A percentile compares a stretch with the other conserved stretches of the same genome.
Evolutionary conservation across 345 rosid genomes (phyloP).

Genomic region (Eucalyptus sp.): DNA sequence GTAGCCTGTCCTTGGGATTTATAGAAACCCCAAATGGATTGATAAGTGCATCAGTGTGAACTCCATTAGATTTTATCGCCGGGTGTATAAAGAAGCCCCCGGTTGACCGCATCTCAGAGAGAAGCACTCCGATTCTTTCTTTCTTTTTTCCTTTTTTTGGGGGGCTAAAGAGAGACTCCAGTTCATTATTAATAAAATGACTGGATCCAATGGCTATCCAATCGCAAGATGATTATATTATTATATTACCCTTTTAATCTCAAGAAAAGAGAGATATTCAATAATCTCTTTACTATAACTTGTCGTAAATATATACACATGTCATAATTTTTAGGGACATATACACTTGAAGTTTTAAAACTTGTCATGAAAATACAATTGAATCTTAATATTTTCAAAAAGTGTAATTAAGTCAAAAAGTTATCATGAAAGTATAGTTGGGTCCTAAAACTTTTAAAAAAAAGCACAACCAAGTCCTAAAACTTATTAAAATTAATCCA

Average conservation of each 20-base stretch:
- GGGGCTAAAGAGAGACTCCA: not conserved
- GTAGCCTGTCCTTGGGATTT: not conserved
- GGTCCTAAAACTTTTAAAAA: rapidly evolving
- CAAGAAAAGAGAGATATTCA: not conserved
- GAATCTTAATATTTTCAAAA: too few species aligned
- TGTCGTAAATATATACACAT: not conserved
- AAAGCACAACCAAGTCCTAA: rapidly evolving
- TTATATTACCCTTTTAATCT: not conserved
- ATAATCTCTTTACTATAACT: not conserved
- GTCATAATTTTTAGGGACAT: not conserved
- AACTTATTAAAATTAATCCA: too few species aligned
- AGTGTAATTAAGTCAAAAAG: too few species aligned
- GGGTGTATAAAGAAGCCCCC: not conserved
- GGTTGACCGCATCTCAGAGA: not conserved
- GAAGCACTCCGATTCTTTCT: not conserved
- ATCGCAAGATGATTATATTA: not conserved
- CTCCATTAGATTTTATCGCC: not conserved
- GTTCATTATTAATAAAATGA: not conserved
- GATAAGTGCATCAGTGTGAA: not conserved
- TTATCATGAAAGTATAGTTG: too few species aligned
- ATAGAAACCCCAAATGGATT: not conserved
- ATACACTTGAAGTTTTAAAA: too few species aligned
- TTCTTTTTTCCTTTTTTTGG: too few species aligned
- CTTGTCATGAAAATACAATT: too few species aligned
- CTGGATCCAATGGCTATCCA: not conserved